phyloP scores from a whole-genome alignment of 495 filamentous ascomycete species.

The Xylaria castorea region DNA sequence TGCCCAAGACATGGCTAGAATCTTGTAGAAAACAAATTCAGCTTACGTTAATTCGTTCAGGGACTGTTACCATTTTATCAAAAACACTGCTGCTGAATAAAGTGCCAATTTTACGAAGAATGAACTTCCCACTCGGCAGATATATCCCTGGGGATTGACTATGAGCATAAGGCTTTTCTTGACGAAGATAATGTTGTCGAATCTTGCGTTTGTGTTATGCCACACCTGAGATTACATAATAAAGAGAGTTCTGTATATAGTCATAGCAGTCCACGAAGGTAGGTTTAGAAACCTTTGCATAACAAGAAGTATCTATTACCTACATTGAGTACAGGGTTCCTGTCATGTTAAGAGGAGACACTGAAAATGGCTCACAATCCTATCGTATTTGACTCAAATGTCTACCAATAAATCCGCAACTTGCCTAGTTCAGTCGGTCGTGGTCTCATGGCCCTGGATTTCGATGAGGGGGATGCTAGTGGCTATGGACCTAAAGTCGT shows the following conservation, averaged over 20 bases:
- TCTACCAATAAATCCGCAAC: not conserved
- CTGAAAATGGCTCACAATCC: not conserved
- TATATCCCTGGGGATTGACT: not conserved
- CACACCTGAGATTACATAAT: no score
- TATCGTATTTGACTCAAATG: not conserved
- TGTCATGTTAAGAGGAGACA: not conserved
- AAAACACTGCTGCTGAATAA: not conserved
- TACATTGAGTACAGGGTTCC: no score
- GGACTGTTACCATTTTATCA: not conserved
- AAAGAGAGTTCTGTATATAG: no score
- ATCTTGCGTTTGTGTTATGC: not conserved
- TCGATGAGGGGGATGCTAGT: not conserved
- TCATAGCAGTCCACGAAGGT: no score
- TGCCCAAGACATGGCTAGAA: not conserved
- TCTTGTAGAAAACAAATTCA: not conserved
- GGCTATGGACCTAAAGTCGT: not conserved
- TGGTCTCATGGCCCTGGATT: not conserved
- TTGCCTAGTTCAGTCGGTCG: not conserved
- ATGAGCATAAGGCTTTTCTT: not conserved
- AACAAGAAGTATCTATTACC: no score
- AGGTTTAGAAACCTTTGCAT: no score
- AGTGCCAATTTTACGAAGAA: not conserved
- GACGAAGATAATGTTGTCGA: not conserved
- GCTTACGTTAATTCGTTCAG: not conserved
- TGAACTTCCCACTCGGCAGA: not conserved